Conservation (phyloP, 2,329 filamentous ascomycete genomes). For the Trichoderma pleuroti region DNA sequence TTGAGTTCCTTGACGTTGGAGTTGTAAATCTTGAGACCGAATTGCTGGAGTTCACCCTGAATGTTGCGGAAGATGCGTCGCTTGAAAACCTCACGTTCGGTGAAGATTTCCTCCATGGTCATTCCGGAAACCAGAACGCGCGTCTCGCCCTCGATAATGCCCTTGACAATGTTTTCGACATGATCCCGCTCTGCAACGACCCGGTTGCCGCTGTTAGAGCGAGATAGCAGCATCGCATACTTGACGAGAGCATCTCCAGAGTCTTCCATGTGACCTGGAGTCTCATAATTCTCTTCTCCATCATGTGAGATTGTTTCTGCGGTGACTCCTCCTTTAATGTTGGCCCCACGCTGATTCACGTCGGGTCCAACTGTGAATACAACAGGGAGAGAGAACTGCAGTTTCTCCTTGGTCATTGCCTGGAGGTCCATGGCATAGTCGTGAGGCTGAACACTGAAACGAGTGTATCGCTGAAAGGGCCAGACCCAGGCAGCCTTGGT, state of each 20-base stretch:
- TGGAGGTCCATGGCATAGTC: slow-evolving; percentile 81
- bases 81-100: slow-evolving; percentile 73
- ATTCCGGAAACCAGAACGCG: slow-evolving; percentile 78
- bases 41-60: slow-evolving; percentile 74
- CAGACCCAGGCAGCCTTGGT: slow-evolving; percentile 71
- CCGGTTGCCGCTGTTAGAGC: neutral
- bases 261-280: neutral
- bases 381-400: slow-evolving; percentile 76
- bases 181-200: neutral
- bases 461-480: slow-evolving; percentile 64
- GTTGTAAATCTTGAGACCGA: neutral
- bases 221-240: neutral
- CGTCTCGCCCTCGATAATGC: slow-evolving; percentile 86
- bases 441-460: slow-evolving; percentile 66
- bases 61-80: slow-evolving; percentile 71
- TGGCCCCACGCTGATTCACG: slow-evolving; percentile 56
- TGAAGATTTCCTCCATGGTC: slow-evolving; percentile 92
- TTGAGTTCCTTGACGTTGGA: slow-evolving; percentile 57
- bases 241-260: neutral
- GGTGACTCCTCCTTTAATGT: neutral
- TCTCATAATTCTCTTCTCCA: neutral
- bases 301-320: neutral
- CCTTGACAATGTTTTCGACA: slow-evolving; percentile 47
- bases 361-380: slow-evolving; percentile 85
- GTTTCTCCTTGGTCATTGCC: slow-evolving; percentile 86